Base-by-base conservation (phyloP, 2,329 filamentous ascomycete species). In the Tolypocladium ophioglossoides region DNA sequence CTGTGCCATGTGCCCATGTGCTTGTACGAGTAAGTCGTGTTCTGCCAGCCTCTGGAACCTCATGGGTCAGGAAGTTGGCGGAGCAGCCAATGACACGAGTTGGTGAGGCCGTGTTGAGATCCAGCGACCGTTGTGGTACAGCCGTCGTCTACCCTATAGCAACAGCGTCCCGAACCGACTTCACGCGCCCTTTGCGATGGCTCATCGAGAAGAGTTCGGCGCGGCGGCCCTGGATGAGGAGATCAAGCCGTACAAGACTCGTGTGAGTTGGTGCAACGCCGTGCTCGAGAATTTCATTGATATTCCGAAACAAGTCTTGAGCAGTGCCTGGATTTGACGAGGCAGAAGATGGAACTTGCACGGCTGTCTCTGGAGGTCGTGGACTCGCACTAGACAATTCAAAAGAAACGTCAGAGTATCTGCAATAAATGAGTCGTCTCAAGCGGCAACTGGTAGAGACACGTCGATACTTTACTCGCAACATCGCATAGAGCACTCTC, bases 311-410 rank as follows among this genome's bases (percentile, higher is more conserved):
- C 54, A 86, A 83, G 79, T 87, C 18, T 86, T 84, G 2, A 79
- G 77, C 53, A 82, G 61, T 87, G 87, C 65, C 74, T 88, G 1
- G 78, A 86, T 48, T 73, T 87, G 56, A 88, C 85, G 7, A 78
- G 73, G 63, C 78, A 82, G 65, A 89, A 88, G 66, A 74, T 88
- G 11, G 81, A 86, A 62, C 73, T 87, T 48, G 83, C 83, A 24
- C 74, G n/a, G 27, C 30, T 30, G 30, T 30, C 7, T 30, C 30
- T 9, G 30, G 30, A 8, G 30, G 30, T 9, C 4, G 8, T 9
- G 30, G 30, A 9, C 30, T 8, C 4, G 30, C 30, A 27, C 30
- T 2, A 30, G 30, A 30, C 30, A 30, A 9, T 30, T 30, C 5
- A 9, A 27, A 30, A 30, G 30, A 30, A 30, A 30, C 30, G 2